Conservation (phyloP, 495 filamentous ascomycete species). For the Poronia punctata region DNA sequence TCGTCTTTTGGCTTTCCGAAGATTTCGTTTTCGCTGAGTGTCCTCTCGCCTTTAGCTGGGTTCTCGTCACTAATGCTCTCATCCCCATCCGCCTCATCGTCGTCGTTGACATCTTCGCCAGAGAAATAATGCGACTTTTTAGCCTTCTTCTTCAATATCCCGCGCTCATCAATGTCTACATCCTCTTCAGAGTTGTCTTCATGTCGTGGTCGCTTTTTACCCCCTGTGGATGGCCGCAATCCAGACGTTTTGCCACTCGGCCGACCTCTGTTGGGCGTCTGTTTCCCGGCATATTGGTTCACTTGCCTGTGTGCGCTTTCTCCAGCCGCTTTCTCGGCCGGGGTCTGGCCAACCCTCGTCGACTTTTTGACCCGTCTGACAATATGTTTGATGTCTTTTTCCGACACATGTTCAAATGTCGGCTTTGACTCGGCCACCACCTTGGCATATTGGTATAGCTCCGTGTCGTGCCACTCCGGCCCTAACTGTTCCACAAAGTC, state of each 20-base stretch:
- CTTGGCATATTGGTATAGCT: conserved; percentile 22
- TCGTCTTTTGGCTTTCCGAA: conserved; percentile 33
- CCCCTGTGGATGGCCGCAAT: conserved; percentile 24
- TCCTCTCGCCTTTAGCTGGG: background rate
- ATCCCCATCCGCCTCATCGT: conserved; percentile 4
- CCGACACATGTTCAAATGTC: conserved; percentile 13
- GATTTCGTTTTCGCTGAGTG: conserved; percentile 11
- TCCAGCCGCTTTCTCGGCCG: conserved; percentile 14
- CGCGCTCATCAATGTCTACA: conserved; percentile 26
- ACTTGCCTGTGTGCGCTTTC: conserved; percentile 10
- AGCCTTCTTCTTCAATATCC: conserved; percentile 23
- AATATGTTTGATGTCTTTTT: conserved; percentile 20
- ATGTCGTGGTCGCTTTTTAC: conserved; percentile 28
- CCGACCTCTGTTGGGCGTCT: conserved; percentile 17
- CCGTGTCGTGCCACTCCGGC: conserved; percentile 23
- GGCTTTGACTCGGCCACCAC: conserved; percentile 12
- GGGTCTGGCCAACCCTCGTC: background rate
- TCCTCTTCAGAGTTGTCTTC: conserved; percentile 21
- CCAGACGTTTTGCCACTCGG: conserved; percentile 27
- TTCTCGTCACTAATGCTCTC: conserved; percentile 39
- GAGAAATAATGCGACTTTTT: conserved; percentile 24
- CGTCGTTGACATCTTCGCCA: conserved; percentile 13
- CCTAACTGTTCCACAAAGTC: conserved; percentile 22
- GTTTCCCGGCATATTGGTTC: conserved; percentile 8
- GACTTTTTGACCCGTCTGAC: conserved; percentile 24